These are phyloP conservation scores for Aureobasidium sp. DNA, from an alignment of 2,329 filamentous ascomycete genomes.

Conservation along the genomic window DNA sequence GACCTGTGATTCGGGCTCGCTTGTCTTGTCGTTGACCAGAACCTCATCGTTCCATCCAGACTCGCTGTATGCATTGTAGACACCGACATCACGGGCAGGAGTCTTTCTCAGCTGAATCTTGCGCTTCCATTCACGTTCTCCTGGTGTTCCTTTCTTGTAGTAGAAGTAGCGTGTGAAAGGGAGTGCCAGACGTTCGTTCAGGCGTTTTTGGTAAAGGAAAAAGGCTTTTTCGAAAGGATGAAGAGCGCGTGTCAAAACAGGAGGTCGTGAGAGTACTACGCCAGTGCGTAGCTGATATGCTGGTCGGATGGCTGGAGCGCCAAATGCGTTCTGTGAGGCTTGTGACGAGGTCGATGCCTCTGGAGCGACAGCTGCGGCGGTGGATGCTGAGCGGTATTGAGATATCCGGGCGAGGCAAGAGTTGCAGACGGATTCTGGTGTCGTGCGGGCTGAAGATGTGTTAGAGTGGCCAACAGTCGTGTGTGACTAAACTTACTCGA, in stretches of 20 bases:
- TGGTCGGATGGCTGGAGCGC: slow-evolving; percentile 40
- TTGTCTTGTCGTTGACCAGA: slow-evolving; percentile 63
- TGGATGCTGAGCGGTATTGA: slow-evolving; percentile 31
- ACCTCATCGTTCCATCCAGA: slow-evolving; percentile 90
- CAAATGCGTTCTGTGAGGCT: slow-evolving; percentile 29
- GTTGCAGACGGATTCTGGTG: slow-evolving; percentile 38
- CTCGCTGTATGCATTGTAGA: slow-evolving; percentile 67
- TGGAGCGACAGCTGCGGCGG: slow-evolving; percentile 28
- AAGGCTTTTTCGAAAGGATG: slow-evolving; percentile 86
- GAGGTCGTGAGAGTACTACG: slow-evolving; percentile 80
- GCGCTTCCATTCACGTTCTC: slow-evolving; percentile 81
- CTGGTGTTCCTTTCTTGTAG: slow-evolving; percentile 83
- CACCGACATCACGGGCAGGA: slow-evolving; percentile 75
- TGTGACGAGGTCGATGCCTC: slow-evolving; percentile 24
- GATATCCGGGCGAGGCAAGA: slow-evolving; percentile 38
- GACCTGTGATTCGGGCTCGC: slow-evolving; percentile 56
- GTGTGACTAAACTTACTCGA: slow-evolving; percentile 29
- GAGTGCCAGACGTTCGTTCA: slow-evolving; percentile 84
- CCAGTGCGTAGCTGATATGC: slow-evolving; percentile 50
- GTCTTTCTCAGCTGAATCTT: slow-evolving; percentile 72
- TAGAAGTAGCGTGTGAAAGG: slow-evolving; percentile 90
- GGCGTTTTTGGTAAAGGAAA: slow-evolving; percentile 93
- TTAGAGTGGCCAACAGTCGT: neutral
- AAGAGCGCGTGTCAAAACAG: slow-evolving; percentile 75
- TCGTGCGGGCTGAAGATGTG: slow-evolving; percentile 25